Evolutionary conservation across 305 asterid genomes (phyloP), one percentile per base, ranked within the genome.

Genomic region (Salvia sclarea): DNA sequence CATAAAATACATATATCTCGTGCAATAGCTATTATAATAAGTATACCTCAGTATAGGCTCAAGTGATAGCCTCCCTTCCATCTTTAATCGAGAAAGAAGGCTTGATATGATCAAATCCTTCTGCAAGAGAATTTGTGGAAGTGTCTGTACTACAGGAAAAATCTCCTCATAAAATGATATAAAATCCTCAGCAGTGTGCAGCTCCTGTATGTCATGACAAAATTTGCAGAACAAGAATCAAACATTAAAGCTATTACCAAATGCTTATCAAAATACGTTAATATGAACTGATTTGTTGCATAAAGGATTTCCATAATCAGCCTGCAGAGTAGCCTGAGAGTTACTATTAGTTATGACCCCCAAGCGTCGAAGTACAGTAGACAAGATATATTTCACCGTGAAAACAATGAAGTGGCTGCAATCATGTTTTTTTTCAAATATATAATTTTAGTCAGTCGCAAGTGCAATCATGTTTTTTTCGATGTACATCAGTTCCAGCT

Each of bases 131-230:
- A 94, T 89, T 64, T 83, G 97, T 3, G 96, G 96, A 58, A 90
- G 83, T 43, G 97, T 94, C 80, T 94, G 98, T 63, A 94, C 95
- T 79, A 84, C 70, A 54, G 97, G 96, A 72, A 89, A 79, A 69
- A 80, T 72, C 83, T 94, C 93, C 81, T 88, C 95, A 48, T 94
- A 94, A 82, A 86, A 78, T 47, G 97, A 81, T 72, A 91, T 94
- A 76, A 94, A 94, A 74, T 83, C 97, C 79, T 87, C 95, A 0
- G 96, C 97, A 3, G 97, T 94, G 80, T 94, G 91, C 52, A 94
- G 80, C 79, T 94, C 98, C 98, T 94, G 93, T 77, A 83, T 64
- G 31, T 14, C 67, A 38, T 50, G 64, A 72, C 54, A 64, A 65
- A 78, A 63, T 56, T 60, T 56, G 20, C 58, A 44, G 24, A 68